Evolutionary conservation across 306 rosid species (phyloP), one percentile per base, ranked within the genome.

Genomic region (Cajanus cajan): DNA sequence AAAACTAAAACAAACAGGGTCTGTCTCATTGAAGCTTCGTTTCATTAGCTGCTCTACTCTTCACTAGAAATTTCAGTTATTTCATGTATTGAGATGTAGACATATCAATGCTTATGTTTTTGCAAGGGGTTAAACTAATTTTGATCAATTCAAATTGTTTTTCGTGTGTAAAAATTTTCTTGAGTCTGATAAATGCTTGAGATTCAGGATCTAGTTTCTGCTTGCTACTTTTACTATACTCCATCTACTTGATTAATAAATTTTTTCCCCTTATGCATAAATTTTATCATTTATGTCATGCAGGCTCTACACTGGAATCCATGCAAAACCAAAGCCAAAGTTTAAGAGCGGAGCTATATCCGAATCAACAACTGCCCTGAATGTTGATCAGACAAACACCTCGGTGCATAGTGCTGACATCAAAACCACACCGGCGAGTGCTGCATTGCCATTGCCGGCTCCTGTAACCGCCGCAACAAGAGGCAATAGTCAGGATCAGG

Each of bases 221-320:
- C 68, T 14, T 58, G 11, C 9, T 15, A 9, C 1, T 61, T n/a
- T 18, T 15, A 71, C 33, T 4, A 50, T 22, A 48, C 12, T 50
- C 22, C 7, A 7, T 24, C 8, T 59, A 58, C 57, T 40, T 21
- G 61, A 50, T 73, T 24, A 14, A 62, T 21, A 13, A 62, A 45
- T 1, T 33, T 21, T 37, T 31, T 2, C 34, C 12, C 65, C 55
- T 8, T 11, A 0, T 43, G 48, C 1, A 5, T 58, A 73, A 31
- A 70, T 24, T 66, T 39, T 65, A 41, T 78, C 34, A 34, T 18
- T 31, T 59, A 58, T 48, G 62, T 40, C n/a, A 52, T 82, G 88
- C 89, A 96, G 99, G 90, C 73, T 96, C 72, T 96, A 91, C 71
- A 96, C 99, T 0, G 98, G 97, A 77, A 91, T 96, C 52, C 98